Evolutionary conservation across 2,329 filamentous ascomycete species (phyloP), one percentile per base, ranked within the genome.

Genomic region (Helotiales sp.): DNA sequence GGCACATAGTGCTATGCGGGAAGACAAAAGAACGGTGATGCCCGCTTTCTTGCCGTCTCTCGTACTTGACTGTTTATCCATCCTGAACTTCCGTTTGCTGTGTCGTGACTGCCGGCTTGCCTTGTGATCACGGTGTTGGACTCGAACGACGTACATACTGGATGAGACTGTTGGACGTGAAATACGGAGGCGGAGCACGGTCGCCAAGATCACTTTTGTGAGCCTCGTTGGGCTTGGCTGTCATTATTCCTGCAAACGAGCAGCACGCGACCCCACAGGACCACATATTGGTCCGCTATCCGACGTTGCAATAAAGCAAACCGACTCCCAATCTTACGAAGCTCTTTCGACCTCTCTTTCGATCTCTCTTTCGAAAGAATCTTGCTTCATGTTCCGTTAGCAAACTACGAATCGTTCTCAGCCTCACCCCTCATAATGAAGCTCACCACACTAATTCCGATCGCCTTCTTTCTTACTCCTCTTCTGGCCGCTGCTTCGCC

Each of bases 391-490:
- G 40, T 25, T n/a, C 22, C 10, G 40, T 12, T 44, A 44, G 22
- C 34, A 24, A 24, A 12, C 4, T 12, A 15, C 22, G 40, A 44
- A 34, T 15, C 36, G 10, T 19, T 15, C 22, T 44, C 40, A 52
- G 25, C 48, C n/a, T 56, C 27, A 4, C 19, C n/a, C 38, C 17
- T 48, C 51, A 58, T 36, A 40, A 64, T 66, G 63, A 59, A 51
- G 40, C 30, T 65, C 44, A 48, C 47, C 19, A 24, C 49, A 10
- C 49, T 66, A 17, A 42, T 66, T 42, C 15, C 56, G 31, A 40
- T 29, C 34, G n/a, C 58, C 22, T 52, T 64, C 27, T 60, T 61
- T n/a, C 47, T 64, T 40, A 54, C 62, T 13, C 38, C 54, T 13
- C 17, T 42, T 33, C 36, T 57, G 19, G 51, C 56, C 19, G 48